phyloP scores from a whole-genome alignment of 768 basidiomycete genomes.

The Pholiota conissans region DNA sequence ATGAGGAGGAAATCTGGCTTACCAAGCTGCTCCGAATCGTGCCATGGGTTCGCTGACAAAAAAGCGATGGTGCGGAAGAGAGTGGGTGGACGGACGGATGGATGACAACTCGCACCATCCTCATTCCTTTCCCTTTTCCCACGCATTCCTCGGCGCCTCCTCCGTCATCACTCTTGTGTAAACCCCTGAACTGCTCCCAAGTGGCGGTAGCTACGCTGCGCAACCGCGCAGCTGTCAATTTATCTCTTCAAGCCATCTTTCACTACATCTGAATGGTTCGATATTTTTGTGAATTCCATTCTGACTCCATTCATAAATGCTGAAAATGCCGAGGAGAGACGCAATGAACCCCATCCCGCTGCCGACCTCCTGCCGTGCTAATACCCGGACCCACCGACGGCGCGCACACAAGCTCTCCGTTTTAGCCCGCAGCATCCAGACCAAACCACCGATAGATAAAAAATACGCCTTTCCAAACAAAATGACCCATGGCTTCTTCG shows the following conservation, averaged over 20 bases:
- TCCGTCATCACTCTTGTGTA: not conserved
- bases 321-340: not conserved
- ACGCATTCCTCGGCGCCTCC: not conserved
- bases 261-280: too few species aligned
- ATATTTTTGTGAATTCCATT: too few species aligned
- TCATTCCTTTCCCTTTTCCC: not conserved
- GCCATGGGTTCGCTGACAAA: constrained; percentile 18
- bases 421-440: not conserved
- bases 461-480: too few species aligned
- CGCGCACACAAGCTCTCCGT: not conserved
- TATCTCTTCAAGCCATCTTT: not conserved
- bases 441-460: too few species aligned
- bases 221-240: not conserved
- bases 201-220: not conserved
- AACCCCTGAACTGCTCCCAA: not conserved
- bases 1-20: constrained; percentile 11
- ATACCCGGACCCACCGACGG: not conserved
- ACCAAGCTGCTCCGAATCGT: constrained; percentile 26
- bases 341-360: not conserved
- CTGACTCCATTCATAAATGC: too few species aligned
- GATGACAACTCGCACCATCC: not conserved
- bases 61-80: constrained; percentile 6
- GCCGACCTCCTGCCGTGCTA: not conserved
- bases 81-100: not conserved
- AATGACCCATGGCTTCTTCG: too few species aligned